phyloP scores from a whole-genome alignment of 2,329 filamentous ascomycete genomes.

The Diplodia sapinea region DNA sequence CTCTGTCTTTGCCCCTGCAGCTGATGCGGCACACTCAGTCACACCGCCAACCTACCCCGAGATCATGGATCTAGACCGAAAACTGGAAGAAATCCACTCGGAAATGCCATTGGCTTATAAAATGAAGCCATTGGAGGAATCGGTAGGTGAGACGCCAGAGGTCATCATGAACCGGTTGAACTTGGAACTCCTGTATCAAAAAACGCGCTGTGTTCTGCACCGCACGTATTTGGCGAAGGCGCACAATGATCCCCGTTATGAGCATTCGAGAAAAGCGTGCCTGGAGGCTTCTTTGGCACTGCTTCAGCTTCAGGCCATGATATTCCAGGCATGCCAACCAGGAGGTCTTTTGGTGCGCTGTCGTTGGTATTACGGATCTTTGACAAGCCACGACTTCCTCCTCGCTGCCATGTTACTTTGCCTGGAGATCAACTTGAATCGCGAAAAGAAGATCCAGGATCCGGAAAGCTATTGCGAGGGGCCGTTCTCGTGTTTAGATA shows the following conservation, averaged over 20 bases:
- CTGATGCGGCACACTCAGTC: conserved; percentile 48
- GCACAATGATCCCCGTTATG: conserved; percentile 43
- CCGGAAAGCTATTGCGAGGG: conserved; percentile 9
- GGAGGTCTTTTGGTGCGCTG: conserved; percentile 52
- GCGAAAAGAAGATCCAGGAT: conserved; percentile 7
- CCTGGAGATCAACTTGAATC: conserved; percentile 48
- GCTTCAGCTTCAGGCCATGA: conserved; percentile 56
- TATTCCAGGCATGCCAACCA: conserved; percentile 56
- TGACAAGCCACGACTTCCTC: conserved; percentile 56
- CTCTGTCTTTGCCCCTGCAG: conserved; percentile 36
- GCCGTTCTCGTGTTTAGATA: conserved; percentile 8
- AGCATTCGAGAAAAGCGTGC: conserved; percentile 54
- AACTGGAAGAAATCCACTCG: conserved; percentile 44
- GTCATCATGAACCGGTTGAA: conserved; percentile 60
- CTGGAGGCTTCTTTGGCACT: conserved; percentile 56
- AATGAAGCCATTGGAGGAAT: conserved; percentile 48
- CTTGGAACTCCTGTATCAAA: conserved; percentile 59
- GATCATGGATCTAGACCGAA: conserved; percentile 47
- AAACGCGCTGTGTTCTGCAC: conserved; percentile 60
- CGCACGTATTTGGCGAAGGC: conserved; percentile 56
- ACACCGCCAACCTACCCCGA: conserved; percentile 45
- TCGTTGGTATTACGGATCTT: conserved; percentile 55
- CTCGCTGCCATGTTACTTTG: conserved; percentile 58
- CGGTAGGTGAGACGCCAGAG: conserved; percentile 57
- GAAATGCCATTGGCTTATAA: conserved; percentile 45